Conservation (phyloP, 179 eudicot species). For the Corrigiola litoralis region DNA sequence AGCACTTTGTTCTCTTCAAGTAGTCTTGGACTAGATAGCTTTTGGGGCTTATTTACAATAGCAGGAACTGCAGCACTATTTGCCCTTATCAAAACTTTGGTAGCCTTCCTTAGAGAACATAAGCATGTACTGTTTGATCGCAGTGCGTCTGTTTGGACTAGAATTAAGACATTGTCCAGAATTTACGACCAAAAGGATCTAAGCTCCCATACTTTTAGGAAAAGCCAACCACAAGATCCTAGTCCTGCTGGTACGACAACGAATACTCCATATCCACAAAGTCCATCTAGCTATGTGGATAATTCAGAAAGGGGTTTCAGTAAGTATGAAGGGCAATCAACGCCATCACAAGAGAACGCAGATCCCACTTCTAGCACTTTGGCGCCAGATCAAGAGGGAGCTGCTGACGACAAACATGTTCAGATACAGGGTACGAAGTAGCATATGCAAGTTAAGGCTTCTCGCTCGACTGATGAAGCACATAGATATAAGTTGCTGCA, state of each 20-base stretch:
- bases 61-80: conserved; percentile 17
- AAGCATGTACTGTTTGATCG: conserved; percentile 12
- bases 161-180: conserved; percentile 9
- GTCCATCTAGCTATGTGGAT: conserved; percentile 22
- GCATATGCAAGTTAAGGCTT: not conserved
- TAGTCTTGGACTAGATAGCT: conserved; percentile 38
- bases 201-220: conserved; percentile 22
- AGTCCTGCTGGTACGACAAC: conserved; percentile 5
- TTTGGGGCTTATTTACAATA: conserved; percentile 39
- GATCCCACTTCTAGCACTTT: not conserved
- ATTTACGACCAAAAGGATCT: conserved; percentile 19
- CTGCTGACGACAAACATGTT: not conserved
- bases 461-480: not conserved
- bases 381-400: not conserved
- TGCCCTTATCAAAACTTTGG: conserved; percentile 21
- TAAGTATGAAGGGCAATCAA: conserved; percentile 1
- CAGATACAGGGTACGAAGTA: not conserved
- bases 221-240: conserved; percentile 2
- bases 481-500: not conserved
- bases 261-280: conserved; percentile 17
- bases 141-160: conserved; percentile 1
- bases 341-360: not conserved
- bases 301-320: conserved; percentile 14
- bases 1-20: conserved; percentile 13
- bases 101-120: conserved; percentile 24